Conservation (phyloP, 2,329 filamentous ascomycete genomes). For the Fusarium nodosum region DNA sequence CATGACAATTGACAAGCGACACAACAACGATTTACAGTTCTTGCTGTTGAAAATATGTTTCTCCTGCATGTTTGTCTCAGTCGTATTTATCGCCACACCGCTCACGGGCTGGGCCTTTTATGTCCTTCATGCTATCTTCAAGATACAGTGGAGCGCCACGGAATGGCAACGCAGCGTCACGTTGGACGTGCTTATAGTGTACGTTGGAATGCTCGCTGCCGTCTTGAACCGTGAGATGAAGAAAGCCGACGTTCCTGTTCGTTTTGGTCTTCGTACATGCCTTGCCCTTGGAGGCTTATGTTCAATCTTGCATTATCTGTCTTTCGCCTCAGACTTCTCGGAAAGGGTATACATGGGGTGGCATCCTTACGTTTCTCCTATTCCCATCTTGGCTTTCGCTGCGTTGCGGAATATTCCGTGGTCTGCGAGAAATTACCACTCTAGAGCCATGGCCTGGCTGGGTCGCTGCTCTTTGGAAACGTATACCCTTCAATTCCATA, state of each 20-base stretch:
- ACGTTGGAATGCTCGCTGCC: constrained; percentile 64
- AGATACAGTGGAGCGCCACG: constrained; percentile 61
- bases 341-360: constrained; percentile 58
- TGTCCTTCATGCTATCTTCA: constrained; percentile 57
- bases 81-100: constrained; percentile 6
- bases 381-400: constrained; percentile 66
- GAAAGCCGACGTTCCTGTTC: constrained; percentile 12
- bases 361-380: constrained; percentile 66
- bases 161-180: constrained; percentile 65
- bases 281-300: constrained; percentile 51
- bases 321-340: not conserved
- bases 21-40: constrained; percentile 59
- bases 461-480: constrained; percentile 70
- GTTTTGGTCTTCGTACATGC: constrained; percentile 37
- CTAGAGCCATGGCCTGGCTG: constrained; percentile 63
- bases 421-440: constrained; percentile 34
- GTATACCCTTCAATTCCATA: constrained; percentile 71
- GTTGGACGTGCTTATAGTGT: constrained; percentile 68
- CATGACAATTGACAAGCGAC: constrained; percentile 57
- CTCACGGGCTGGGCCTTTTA: constrained; percentile 35
- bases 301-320: constrained; percentile 1
- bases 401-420: constrained; percentile 62
- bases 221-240: constrained; percentile 44
- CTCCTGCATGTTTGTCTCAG: constrained; percentile 56
- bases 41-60: constrained; percentile 63